Evolutionary conservation across 805 yeast genomes (phyloP), one percentile per base, ranked within the genome.

Genomic region (Ogataea ramenticola): DNA sequence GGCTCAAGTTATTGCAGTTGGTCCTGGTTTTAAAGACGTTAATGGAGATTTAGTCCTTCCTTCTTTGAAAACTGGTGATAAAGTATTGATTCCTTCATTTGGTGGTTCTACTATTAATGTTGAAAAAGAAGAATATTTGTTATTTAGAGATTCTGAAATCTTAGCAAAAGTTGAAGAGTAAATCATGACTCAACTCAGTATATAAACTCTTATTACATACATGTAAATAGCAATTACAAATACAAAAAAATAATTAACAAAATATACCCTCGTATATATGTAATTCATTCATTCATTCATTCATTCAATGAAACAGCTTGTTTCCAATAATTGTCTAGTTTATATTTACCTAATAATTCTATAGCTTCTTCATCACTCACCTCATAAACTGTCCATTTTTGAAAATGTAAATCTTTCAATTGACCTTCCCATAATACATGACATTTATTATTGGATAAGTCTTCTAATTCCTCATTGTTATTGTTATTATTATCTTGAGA

Each of bases 61-160:
- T 48, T 73, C 82, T 53, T 96, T 93, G 46, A 71, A 79, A 61
- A 80, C 86, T 39, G 99, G 99, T 57, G 99, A 93, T 72, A 80
- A 82, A 58, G 98, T 93, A 40, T 73, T 93, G 72, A 87, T 93
- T 61, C 98, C 98, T 52, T 79, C 84, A 47, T 91, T 85, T 55
- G 99, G 99, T 49, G 99, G 99, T 46, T 80, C 89, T 53, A 70
- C 87, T 50, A 77, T 93, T 67, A 89, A 86, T 71, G 78, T 93
- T 56, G 90, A 86, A 55, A 89, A 85, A 48, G 95, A 90, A 39
- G 68, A 64, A 41, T 63, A 51, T 49, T 44, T 64, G 4, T 44
- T 90, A 59, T 89, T 86, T 79, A 85, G 96, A 66, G 98, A 93
- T 70, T 72, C 86, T 59, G 99, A 91, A 70, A 86, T 91, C 65